phyloP scores from a whole-genome alignment of 768 basidiomycete genomes.

The Leccinum subgranulosum region DNA sequence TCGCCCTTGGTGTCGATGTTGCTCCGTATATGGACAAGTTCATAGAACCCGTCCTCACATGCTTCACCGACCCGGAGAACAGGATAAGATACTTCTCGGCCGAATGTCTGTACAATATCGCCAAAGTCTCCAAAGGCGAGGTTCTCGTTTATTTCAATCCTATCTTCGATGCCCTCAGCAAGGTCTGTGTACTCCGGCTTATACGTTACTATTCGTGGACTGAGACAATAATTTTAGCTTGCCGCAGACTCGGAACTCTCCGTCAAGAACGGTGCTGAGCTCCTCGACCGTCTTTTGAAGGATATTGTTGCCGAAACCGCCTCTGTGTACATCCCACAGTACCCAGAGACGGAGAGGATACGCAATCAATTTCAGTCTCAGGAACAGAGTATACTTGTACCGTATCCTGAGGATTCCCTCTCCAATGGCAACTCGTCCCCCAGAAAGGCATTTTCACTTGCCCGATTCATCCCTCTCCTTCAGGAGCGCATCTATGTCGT shows the following conservation, averaged over 20 bases:
- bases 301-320: slow-evolving; percentile 98
- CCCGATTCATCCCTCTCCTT: slow-evolving; percentile 91
- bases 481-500: slow-evolving; percentile 93
- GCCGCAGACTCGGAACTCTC: slow-evolving; percentile 94
- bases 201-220: slow-evolving; percentile 3
- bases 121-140: slow-evolving; percentile 95
- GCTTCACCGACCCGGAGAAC: slow-evolving; percentile 93
- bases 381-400: slow-evolving; percentile 57
- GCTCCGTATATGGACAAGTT: slow-evolving; percentile 95
- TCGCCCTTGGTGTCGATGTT: slow-evolving; percentile 90
- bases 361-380: slow-evolving; percentile 43
- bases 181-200: slow-evolving; percentile 49
- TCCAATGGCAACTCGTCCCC: slow-evolving; percentile 31
- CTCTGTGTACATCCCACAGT: slow-evolving; percentile 88
- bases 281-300: slow-evolving; percentile 94
- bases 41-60: slow-evolving; percentile 80
- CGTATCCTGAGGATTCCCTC: slow-evolving; percentile 50
- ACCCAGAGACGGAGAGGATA: slow-evolving; percentile 73
- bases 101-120: slow-evolving; percentile 97
- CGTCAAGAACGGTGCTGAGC: slow-evolving; percentile 97
- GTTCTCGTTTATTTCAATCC: slow-evolving; percentile 97
- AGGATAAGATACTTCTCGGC: slow-evolving; percentile 97
- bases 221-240: slow-evolving; percentile 51
- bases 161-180: slow-evolving; percentile 95
- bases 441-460: slow-evolving; percentile 87